Evolutionary conservation across 2,329 filamentous ascomycete species (phyloP), one percentile per base, ranked within the genome.

Genomic region (Penicillium sp.): DNA sequence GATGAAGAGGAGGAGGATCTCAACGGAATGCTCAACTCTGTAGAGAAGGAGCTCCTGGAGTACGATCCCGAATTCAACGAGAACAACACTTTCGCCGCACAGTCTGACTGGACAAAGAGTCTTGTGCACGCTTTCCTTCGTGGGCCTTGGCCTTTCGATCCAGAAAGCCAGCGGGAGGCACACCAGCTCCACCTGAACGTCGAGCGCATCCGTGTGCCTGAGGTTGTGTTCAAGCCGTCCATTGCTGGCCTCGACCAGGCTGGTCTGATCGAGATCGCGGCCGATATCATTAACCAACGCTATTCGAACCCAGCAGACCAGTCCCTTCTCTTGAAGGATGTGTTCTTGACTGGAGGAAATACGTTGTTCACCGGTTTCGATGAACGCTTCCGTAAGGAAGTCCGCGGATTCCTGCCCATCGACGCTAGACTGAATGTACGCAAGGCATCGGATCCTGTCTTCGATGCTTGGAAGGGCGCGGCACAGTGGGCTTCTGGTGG

Each of bases 151-250:
- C 90, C 93, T 0, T 96, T 92, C 64, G 89, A 97, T 65, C 78
- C 87, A 0, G 86, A 91, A 55, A 90, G 87, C 56, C 89, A 94
- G 66, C 85, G 87, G 19, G 85, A 99, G 76, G 85, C 86, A 19
- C 87, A 92, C 73, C 93, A 97, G 75, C 79, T 99, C 50, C 94
- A 99, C 74, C 85, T 99, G 62, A 99, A 99, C 73, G 91, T 99
- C 53, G 92, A 97, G 79, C 88, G 93, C 55, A 96, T 97, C 74
- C 89, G 92, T 50, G 91, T 96, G 2, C 92, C 92, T 3, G 93
- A 97, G 77, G 88, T 97, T 9, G 84, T 96, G 19, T 97, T 97
- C 79, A 91, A 95, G 70, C 93, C 92, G 0, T 87, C 88, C 16
- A 96, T 97, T 69, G 92, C 92, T 0, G 92, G 92, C 7, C 79